Conservation (phyloP, 1,139 yeast species). For the Arxiozyma slooffiae region DNA sequence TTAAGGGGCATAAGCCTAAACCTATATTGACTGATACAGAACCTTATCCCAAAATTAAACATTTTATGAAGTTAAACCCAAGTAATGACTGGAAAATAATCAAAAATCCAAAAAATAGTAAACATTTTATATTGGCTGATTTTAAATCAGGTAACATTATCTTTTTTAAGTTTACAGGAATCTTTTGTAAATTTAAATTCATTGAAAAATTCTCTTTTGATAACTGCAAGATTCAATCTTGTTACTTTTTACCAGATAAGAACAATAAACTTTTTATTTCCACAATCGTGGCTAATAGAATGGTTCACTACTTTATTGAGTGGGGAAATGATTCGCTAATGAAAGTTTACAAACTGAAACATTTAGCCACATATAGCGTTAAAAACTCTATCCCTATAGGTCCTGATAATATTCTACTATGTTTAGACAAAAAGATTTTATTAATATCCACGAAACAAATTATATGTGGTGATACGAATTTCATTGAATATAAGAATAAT, state of each 20-base stretch:
- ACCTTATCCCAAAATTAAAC: not conserved
- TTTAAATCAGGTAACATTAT: constrained; percentile 13
- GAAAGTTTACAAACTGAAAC: constrained; percentile 19
- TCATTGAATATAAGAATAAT: constrained; percentile 6
- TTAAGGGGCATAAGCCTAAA: not conserved
- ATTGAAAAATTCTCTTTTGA: constrained; percentile 18
- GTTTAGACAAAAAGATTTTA: constrained; percentile 9
- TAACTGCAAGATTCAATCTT: constrained; percentile 11
- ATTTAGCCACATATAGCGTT: constrained; percentile 13
- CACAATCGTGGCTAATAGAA: constrained; percentile 12
- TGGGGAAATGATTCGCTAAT: constrained; percentile 12
- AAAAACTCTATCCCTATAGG: constrained; percentile 17
- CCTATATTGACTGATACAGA: no score
- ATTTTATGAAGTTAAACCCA: constrained; percentile 6
- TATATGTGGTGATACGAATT: constrained; percentile 24
- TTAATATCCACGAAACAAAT: constrained; percentile 24
- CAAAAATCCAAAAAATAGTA: constrained; percentile 7
- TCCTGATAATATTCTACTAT: constrained; percentile 11
- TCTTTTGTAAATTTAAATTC: constrained; percentile 11
- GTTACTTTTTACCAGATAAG: constrained; percentile 10
- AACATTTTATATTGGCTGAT: constrained; percentile 15
- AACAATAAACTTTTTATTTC: constrained; percentile 18
- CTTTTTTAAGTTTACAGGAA: constrained; percentile 15
- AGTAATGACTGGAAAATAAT: constrained; percentile 17
- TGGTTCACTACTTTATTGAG: constrained; percentile 19